These are phyloP conservation scores for Apiospora saccharicola DNA, from an alignment of 2,329 filamentous ascomycete species.

Conservation along the genomic window DNA sequence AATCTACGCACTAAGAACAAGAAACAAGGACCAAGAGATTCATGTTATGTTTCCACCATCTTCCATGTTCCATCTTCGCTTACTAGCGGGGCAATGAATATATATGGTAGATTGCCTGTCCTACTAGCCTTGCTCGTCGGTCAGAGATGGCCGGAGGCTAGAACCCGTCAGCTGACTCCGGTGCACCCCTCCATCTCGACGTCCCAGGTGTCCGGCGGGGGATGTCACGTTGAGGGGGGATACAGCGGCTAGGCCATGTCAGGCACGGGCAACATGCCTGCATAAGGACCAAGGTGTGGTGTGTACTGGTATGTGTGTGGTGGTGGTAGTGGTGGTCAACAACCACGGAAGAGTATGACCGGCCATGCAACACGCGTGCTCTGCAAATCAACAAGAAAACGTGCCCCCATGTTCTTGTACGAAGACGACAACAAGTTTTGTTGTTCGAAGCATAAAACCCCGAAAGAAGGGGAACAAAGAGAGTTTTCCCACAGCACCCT, in stretches of 20 bases:
- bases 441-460: not conserved
- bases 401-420: not conserved
- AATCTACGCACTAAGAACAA: constrained; percentile 5
- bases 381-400: not conserved
- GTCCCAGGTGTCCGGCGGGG: constrained; percentile 18
- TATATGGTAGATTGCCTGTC: constrained; percentile 16
- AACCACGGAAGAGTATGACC: not conserved
- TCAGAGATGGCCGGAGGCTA: constrained; percentile 8
- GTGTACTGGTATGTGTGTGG: not conserved
- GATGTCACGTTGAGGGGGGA: constrained; percentile 14
- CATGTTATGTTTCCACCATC: not conserved
- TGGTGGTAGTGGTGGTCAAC: not conserved
- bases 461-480: not conserved
- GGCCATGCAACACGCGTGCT: constrained; percentile 13
- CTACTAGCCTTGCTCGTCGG: not conserved
- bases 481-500: not conserved
- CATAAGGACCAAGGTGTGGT: not conserved
- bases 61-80: constrained; percentile 15
- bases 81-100: constrained; percentile 15
- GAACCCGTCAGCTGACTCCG: constrained; percentile 16
- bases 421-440: not conserved
- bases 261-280: constrained; percentile 20
- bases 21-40: not conserved
- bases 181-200: constrained; percentile 12
- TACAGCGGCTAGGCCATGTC: constrained; percentile 20